These are phyloP conservation scores for Microdochium trichocladiopsis DNA, from an alignment of 2,329 filamentous ascomycete species.

Conservation along the genomic window DNA sequence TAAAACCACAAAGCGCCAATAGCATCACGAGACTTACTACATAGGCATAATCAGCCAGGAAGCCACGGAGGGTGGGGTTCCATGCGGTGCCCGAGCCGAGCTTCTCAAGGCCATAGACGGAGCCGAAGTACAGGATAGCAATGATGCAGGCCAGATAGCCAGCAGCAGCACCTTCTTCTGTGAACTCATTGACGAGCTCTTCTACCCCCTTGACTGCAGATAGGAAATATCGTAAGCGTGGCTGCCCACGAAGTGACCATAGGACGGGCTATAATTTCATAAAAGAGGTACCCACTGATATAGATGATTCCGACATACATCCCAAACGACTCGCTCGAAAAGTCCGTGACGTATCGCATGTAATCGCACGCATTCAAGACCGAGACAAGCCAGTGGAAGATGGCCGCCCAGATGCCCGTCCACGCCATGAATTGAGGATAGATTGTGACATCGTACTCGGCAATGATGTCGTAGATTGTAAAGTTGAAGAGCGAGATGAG, in stretches of 20 bases:
- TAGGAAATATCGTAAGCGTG: background rate
- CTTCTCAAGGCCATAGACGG: slow-evolving; percentile 40
- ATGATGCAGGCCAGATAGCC: slow-evolving; percentile 33
- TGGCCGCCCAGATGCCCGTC: slow-evolving; percentile 49
- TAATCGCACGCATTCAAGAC: slow-evolving; percentile 47
- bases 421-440: slow-evolving; percentile 49
- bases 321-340: slow-evolving; percentile 45
- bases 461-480: slow-evolving; percentile 51
- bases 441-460: slow-evolving; percentile 35
- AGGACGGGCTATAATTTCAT: too few species aligned
- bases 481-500: slow-evolving; percentile 50
- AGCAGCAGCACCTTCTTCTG: slow-evolving; percentile 25
- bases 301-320: slow-evolving; percentile 51
- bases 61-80: slow-evolving; percentile 31
- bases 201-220: slow-evolving; percentile 45
- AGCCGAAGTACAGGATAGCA: slow-evolving; percentile 33
- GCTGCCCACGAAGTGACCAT: too few species aligned
- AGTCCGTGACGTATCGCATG: slow-evolving; percentile 52
- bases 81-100: slow-evolving; percentile 36
- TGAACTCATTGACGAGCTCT: slow-evolving; percentile 44
- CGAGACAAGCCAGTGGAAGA: slow-evolving; percentile 49
- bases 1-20: background rate
- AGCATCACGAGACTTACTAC: slow-evolving; percentile 20
- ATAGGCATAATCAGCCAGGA: slow-evolving; percentile 46
- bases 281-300: slow-evolving; percentile 26